Evolutionary conservation across 139 green algal species (phyloP), one percentile per base, ranked within the genome.

Genomic region (Micractinium sp.): DNA sequence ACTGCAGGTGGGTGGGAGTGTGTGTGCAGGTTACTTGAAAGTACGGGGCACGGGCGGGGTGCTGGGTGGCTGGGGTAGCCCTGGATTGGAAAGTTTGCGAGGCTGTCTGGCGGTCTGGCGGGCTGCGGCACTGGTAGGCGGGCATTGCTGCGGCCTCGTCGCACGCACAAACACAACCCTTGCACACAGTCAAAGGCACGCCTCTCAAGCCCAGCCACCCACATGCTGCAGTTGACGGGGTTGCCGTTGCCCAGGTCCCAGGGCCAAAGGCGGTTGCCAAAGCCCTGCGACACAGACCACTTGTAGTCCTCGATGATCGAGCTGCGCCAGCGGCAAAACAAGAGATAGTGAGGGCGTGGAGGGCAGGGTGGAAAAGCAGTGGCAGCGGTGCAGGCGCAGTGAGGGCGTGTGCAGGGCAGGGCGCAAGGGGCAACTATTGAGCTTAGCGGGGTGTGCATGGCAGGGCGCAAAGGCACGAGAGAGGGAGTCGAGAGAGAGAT

Each of bases 171-270:
- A 5, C 47, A 5, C 47, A 56, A 56, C 47, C 47, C 47, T 56
- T 9, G 7, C 47, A 5, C 47, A 56, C 7, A 9, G 47, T 5
- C 47, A 5, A 56, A n/a, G n/a, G n/a, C n/a, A n/a, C n/a, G 60
- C 60, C 63, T 12, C 5, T 12, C 74, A 47, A 31, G 9, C 36
- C 41, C 33, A 1, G 35, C 74, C 12, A 3, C 83, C 18, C 83
- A 87, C 83, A 87, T 63, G 22, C 38, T 69, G 67, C 83, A 87
- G 83, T 87, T 87, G 38, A 87, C 76, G 27, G 83, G 83, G 38
- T 80, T 66, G 38, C 83, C 83, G 38, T 69, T 66, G 36, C n/a
- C 31, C 60, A 87, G 27, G 83, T 87, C 83, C 83, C 83, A 87
- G 31, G 83, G 83, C 83, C 83, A 87, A 27, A 87, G 33, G 83